A percentile compares a stretch with the other conserved stretches of the same genome.
Conservation (phyloP, 2,329 filamentous ascomycete genomes). For the Penicillium capsulatum region DNA sequence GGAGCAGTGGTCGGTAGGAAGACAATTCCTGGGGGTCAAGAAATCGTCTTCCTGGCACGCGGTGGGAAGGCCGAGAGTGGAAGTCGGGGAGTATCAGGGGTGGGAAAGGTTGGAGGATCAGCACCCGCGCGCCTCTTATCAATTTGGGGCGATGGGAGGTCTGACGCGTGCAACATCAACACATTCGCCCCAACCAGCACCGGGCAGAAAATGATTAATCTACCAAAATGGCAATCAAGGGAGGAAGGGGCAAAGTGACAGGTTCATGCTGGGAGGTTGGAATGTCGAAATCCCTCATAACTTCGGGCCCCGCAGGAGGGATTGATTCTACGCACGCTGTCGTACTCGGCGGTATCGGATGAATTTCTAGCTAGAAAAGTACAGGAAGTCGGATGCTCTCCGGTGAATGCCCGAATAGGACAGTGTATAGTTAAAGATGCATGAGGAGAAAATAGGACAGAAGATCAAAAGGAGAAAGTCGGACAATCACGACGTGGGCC, state of each 20-base stretch:
- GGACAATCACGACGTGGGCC: neutral
- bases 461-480: neutral
- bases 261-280: constrained; percentile 9
- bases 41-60: constrained; percentile 13
- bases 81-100: constrained; percentile 22
- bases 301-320: constrained; percentile 7
- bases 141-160: constrained; percentile 23
- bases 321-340: constrained; percentile 12
- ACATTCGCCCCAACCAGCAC: constrained; percentile 5
- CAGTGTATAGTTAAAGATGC: neutral
- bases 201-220: constrained; percentile 1
- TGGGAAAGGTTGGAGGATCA: constrained; percentile 22
- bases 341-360: constrained; percentile 1
- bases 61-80: constrained; percentile 13
- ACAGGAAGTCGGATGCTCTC: neutral
- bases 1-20: constrained; percentile 6
- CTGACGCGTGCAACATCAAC: constrained; percentile 28
- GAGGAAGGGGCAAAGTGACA: constrained; percentile 7
- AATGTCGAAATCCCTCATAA: constrained; percentile 18
- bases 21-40: constrained; percentile 8
- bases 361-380: constrained; percentile 6
- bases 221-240: constrained; percentile 12
- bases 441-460: neutral
- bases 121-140: constrained; percentile 28
- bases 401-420: too few species aligned